Conservation (phyloP, 108 stramenopile genomes). For the Skeletonema costatum region DNA sequence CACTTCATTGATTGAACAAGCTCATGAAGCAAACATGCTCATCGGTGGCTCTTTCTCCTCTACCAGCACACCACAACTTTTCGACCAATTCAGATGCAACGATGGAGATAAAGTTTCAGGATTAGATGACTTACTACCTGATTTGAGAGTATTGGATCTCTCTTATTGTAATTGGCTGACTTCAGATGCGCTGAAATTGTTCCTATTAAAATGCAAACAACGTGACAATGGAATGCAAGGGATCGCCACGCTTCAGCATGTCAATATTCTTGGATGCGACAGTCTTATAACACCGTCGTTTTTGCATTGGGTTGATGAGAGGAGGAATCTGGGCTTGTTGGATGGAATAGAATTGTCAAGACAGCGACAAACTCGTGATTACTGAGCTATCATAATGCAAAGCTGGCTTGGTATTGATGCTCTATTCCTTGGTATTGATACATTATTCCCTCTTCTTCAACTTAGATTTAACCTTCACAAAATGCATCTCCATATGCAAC, state of each 20-base stretch:
- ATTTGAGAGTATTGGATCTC: conserved; percentile 33
- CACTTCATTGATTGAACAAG: neutral
- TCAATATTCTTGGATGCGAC: conserved; percentile 17
- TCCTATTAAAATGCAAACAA: conserved; percentile 8
- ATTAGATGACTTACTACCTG: conserved; percentile 25
- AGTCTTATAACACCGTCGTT: neutral
- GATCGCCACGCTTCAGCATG: neutral
- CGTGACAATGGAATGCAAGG: neutral
- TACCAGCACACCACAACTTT: neutral
- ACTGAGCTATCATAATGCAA: neutral
- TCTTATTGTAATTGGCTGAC: conserved; percentile 37
- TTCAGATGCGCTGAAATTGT: conserved; percentile 22
- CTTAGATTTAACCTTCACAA: neutral
- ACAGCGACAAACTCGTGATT: conserved; percentile 8
- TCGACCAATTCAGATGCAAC: neutral
- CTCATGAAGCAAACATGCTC: conserved; percentile 23
- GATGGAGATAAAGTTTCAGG: neutral
- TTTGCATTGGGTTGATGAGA: conserved; percentile 6
- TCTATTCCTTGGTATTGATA: no score
- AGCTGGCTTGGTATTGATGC: no score
- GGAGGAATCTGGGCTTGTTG: conserved; percentile 16
- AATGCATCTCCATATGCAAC: no score
- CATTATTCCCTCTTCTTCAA: neutral
- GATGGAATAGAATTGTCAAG: conserved; percentile 23
- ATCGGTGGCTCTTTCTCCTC: conserved; percentile 16